Evolutionary conservation across 2,329 filamentous ascomycete species (phyloP), one percentile per base, ranked within the genome.

Genomic region (Xylaria hypoxylon): DNA sequence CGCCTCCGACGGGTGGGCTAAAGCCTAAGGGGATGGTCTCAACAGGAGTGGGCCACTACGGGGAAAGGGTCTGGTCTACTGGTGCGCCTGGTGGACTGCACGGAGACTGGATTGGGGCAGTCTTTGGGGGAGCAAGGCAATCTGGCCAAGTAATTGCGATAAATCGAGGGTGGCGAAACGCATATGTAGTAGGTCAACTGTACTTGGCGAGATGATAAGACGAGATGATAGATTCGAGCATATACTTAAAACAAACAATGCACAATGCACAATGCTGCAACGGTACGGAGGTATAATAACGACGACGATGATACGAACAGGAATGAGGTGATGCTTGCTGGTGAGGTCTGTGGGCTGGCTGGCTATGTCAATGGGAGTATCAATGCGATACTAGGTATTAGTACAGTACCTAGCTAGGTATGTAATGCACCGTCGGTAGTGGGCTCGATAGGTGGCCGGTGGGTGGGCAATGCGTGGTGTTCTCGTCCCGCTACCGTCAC

Each of bases 11-110:
- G 42, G 56, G 50, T 53, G 57, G 57, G 47, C 48, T 62, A 42
- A 51, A 26, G 50, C 28, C 42, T 55, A 42, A 56, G 48, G 56
- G 31, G 45, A 60, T 56, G 51, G 51, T 61, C 38, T 62, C 52
- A 57, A 64, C 17, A 55, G 59, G 61, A 61, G 65, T 64, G 65
- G 65, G 65, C 65, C 61, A n/a, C 56, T 42, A 40, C 57, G 44
- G 57, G 42, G 44, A 50, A 48, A 42, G 56, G 56, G 51, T 17
- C 33, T 55, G 38, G 38, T 59, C 56, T 59, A 50, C 56, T 38
- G 56, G 44, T 50, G 44, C 26, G n/a, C n/a, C n/a, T n/a, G n/a
- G n/a, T n/a, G n/a, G 24, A 24, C 35, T 40, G 52, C 44, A 26
- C 35, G 22, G 44, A 19, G 56, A 48, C 44, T 59, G 47, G 55